Evolutionary conservation across 257 asterid species (phyloP).

Genomic region (Solanum sejunctum): DNA sequence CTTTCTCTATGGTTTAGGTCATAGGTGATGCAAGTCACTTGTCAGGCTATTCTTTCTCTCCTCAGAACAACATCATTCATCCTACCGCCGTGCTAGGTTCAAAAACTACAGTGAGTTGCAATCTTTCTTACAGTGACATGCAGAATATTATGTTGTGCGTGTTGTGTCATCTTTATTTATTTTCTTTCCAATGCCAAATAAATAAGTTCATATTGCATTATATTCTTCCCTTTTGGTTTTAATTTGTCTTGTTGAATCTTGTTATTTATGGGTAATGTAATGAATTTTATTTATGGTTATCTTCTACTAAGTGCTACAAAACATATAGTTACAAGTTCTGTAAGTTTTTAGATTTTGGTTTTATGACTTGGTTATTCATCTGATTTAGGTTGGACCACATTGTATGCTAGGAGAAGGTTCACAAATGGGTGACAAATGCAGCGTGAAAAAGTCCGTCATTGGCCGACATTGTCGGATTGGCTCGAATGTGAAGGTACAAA

Average conservation of each 20-base stretch:
- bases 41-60: constrained; percentile 71
- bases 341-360: not conserved
- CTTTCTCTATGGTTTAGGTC: constrained; percentile 35
- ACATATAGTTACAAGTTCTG: not conserved
- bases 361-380: not conserved
- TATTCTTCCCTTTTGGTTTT: not conserved
- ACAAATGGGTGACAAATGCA: constrained; percentile 93
- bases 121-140: not conserved
- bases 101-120: constrained; percentile 77
- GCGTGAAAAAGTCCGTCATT: constrained; percentile 88
- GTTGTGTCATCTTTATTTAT: not conserved
- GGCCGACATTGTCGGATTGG: constrained; percentile 98
- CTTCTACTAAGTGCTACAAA: not conserved
- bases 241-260: not conserved
- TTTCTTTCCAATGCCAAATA: not conserved
- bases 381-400: constrained; percentile 85
- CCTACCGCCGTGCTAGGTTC: constrained; percentile 72
- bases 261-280: not conserved
- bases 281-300: not conserved
- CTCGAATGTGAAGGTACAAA: constrained; percentile 88
- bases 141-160: not conserved
- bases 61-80: constrained; percentile 80
- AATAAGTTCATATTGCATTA: not conserved
- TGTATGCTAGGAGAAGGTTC: constrained; percentile 97
- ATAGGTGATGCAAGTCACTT: constrained; percentile 86